Base-by-base conservation (phyloP, 306 rosid genomes). In the Cucurbita pepo region DNA sequence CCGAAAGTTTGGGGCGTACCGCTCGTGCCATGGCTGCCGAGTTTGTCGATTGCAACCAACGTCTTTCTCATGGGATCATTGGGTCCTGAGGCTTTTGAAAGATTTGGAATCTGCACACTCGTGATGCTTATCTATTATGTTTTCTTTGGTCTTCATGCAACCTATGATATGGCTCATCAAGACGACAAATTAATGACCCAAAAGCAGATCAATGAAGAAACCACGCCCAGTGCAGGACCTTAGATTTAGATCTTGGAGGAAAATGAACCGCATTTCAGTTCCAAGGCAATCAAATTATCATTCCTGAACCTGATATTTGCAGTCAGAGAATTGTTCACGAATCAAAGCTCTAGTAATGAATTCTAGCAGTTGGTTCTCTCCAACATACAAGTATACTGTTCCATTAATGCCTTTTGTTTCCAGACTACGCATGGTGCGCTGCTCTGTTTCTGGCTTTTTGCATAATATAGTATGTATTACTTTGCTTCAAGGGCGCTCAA, bases 1-100 rank as follows among this genome's bases (percentile, higher is more conserved):
- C 92, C 97, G 5, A 91, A 57, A 59, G 85, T 88, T 74, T 91
- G 95, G 97, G 97, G 89, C 0, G 97, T 91, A 54, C 97, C 95
- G 3, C 88, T 88, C 64, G 95, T 91, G 8, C 97, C 97, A 22
- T 88, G 97, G 95, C 41, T 91, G 19, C 97, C 97, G 22, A 86
- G 90, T 75, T 60, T 87, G 79, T 91, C 97, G 36, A 87, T 91
- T 57, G 97, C 88, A 8, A 84, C 77, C 10, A 91, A 88, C 79
- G 10, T 87, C 3, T 88, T 91, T 64, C 95, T 91, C 14, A 88
- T 88, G 95, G 97, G 95, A 45, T 86, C 92, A 70, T 60, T 91
- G 75, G 79, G 45, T 18, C 44, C 53, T 16, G 10, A 71, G 12
- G 84, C 97, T 36, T 91, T 91, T 71, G 54, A 75, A 62, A 91